Base-by-base conservation (phyloP, 306 rosid genomes). In the Vicia sativa region DNA sequence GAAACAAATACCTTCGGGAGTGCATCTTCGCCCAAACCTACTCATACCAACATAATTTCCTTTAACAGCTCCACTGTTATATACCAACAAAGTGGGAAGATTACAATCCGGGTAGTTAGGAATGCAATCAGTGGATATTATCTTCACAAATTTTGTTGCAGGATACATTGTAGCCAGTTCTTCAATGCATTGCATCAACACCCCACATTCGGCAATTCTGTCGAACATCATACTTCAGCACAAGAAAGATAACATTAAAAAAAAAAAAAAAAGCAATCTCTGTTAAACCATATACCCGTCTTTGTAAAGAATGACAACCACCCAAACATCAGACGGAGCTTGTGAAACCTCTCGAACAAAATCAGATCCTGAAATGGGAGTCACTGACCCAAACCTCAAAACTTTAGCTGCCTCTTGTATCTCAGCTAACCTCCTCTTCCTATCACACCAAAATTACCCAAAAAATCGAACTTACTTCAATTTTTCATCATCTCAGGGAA, bases 261-360 rank as follows among this genome's bases (percentile, higher is more conserved):
- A n/a, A 43, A 28, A 10, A 48, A 42, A 48, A 35, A n/a, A 7
- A 56, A 45, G n/a, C 15, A 62, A 15, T 52, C 15, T 16, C 35
- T 13, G 29, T 54, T 10, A 38, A 71, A 56, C 46, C 48, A 69
- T 87, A 69, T 87, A 90, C 96, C 97, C 97, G 50, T 93, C 97
- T 76, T 93, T 93, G 82, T 90, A 87, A 45, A 93, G 97, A 75
- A 90, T 63, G 38, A 93, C 98, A 57, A 93, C 98, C 70, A 93
- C 98, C 98, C 98, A 90, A 72, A 93, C 96, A 74, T 93, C 98
- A 59, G 98, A 74, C 35, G 96, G 87, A 79, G 98, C 98, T 66
- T 90, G 98, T 0, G 97, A 93, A 67, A 93, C 98, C 83, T 93
- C 98, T 13, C 98, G 95, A 80, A 90, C 80, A 10, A 93, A 93